Evolutionary conservation across 2,329 filamentous ascomycete species (phyloP).

Genomic region (Cytospora paraplurivora): DNA sequence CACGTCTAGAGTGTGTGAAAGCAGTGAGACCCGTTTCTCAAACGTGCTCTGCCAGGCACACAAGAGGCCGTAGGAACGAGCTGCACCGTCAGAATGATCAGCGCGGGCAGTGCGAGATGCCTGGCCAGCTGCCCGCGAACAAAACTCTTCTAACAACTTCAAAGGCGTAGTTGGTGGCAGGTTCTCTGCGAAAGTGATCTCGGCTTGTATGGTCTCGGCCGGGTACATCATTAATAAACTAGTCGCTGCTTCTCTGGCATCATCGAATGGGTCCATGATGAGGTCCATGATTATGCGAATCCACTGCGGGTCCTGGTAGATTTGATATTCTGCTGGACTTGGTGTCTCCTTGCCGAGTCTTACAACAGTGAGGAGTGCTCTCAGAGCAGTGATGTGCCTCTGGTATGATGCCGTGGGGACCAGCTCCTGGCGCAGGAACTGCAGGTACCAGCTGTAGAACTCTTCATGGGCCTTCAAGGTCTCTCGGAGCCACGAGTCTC

Average conservation of each 20-base stretch:
- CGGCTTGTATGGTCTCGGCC: conserved; percentile 39
- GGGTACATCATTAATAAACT: conserved; percentile 54
- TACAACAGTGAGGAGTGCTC: conserved; percentile 67
- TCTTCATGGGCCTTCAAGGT: conserved; percentile 54
- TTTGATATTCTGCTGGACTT: conserved; percentile 24
- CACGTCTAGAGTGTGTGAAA: conserved; percentile 59
- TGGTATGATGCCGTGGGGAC: conserved; percentile 85
- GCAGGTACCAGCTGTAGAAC: conserved; percentile 75
- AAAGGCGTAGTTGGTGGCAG: conserved; percentile 30
- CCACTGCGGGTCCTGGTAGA: conserved; percentile 51
- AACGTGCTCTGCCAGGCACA: conserved; percentile 56
- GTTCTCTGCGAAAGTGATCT: conserved; percentile 22
- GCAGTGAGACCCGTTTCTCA: conserved; percentile 50
- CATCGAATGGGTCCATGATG: conserved; percentile 87
- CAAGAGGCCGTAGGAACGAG: conserved; percentile 71
- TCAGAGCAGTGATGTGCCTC: conserved; percentile 79
- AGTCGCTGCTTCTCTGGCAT: conserved; percentile 68
- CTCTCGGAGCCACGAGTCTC: conserved; percentile 34
- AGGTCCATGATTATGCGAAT: conserved; percentile 73
- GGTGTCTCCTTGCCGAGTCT: conserved; percentile 64
- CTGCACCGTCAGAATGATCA: conserved; percentile 90
- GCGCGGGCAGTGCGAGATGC: conserved; percentile 77
- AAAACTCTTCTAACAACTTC: conserved; percentile 49
- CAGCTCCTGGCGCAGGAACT: conserved; percentile 73
- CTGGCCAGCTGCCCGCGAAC: conserved; percentile 55